phyloP scores from a whole-genome alignment of 2,329 filamentous ascomycete genomes.

The Penicillium sp. region DNA sequence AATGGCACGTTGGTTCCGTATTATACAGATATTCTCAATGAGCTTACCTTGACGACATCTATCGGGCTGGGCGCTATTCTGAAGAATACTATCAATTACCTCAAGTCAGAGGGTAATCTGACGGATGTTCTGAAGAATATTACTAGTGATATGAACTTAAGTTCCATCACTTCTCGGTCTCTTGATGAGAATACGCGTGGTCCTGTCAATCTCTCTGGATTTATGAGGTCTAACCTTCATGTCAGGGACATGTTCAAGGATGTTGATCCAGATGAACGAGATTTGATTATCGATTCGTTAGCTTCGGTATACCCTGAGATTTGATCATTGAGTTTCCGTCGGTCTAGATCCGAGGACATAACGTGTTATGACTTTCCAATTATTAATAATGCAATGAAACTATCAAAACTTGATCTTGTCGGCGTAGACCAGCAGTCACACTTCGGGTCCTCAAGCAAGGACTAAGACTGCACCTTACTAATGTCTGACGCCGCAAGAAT shows the following conservation, averaged over 20 bases:
- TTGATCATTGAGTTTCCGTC: not conserved
- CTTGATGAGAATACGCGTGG: not conserved
- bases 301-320: not conserved
- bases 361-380: not conserved
- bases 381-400: not conserved
- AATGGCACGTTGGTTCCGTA: slow-evolving; percentile 20
- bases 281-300: slow-evolving; percentile 19
- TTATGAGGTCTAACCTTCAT: slow-evolving; percentile 13
- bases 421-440: too few species aligned
- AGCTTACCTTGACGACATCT: slow-evolving; percentile 15
- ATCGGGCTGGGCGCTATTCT: slow-evolving; percentile 18
- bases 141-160: not conserved
- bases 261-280: slow-evolving; percentile 10
- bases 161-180: not conserved
- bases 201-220: slow-evolving; percentile 4
- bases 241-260: slow-evolving; percentile 15
- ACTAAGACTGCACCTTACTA: too few species aligned
- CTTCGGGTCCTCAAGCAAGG: too few species aligned
- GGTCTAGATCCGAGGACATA: not conserved
- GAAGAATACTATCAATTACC: slow-evolving; percentile 16
- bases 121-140: slow-evolving; percentile 2
- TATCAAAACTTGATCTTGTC: not conserved
- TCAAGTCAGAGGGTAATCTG: slow-evolving; percentile 7
- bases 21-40: slow-evolving; percentile 19
- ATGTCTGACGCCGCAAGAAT: too few species aligned